Evolutionary conservation across 106 monocot species (phyloP).

Genomic region (Dendrobium nobile): DNA sequence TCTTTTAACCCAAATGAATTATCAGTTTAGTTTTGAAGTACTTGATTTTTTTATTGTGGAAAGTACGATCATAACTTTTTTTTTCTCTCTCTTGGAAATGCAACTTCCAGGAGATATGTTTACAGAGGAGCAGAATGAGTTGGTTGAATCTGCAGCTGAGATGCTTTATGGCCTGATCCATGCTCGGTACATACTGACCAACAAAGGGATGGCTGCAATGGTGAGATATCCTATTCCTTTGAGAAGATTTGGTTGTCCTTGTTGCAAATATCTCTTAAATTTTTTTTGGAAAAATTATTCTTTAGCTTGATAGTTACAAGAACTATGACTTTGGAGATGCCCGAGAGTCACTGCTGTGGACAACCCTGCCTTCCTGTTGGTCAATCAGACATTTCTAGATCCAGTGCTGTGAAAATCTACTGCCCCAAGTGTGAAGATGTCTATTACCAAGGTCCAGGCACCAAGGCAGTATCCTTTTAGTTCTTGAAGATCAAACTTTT

Average conservation of each 20-base stretch:
- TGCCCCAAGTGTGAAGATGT: slow-evolving; percentile 89
- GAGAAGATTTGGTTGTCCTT: neutral
- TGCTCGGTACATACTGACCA: slow-evolving; percentile 68
- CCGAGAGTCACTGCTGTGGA: slow-evolving; percentile 70
- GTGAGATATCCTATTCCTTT: slow-evolving; percentile 23
- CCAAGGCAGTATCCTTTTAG: slow-evolving; percentile 86
- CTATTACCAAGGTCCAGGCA: slow-evolving; percentile 80
- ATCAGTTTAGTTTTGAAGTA: no score
- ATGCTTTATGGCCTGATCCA: slow-evolving; percentile 89
- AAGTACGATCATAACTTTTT: no score
- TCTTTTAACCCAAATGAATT: no score
- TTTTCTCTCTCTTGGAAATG: no score
- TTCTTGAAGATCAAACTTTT: neutral
- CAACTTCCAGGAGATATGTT: slow-evolving; percentile 59
- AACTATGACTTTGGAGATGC: slow-evolving; percentile 83
- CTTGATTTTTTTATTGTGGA: no score
- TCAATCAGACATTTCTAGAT: slow-evolving; percentile 70
- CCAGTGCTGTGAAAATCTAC: slow-evolving; percentile 77
- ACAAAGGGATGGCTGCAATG: slow-evolving; percentile 74
- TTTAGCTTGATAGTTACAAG: slow-evolving; percentile 72
- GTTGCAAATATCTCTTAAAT: neutral
- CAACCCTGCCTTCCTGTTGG: slow-evolving; percentile 87
- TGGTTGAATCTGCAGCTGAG: slow-evolving; percentile 88
- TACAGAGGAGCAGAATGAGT: slow-evolving; percentile 78
- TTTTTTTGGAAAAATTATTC: neutral